phyloP scores from a whole-genome alignment of 805 yeast species.

The Kazachstania taianensis region DNA sequence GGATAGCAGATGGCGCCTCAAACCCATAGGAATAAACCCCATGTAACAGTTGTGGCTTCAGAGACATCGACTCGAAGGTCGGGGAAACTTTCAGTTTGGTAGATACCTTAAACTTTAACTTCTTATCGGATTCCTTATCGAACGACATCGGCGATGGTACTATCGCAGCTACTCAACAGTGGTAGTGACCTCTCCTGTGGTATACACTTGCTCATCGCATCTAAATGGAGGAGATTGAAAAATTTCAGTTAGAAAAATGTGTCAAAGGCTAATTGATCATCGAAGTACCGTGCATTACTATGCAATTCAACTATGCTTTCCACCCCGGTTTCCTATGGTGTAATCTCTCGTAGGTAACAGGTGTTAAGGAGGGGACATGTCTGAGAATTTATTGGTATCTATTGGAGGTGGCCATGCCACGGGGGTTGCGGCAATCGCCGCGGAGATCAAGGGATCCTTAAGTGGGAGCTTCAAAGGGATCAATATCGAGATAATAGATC shows the following conservation, averaged over 20 bases:
- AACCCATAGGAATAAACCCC: slow-evolving; percentile 84
- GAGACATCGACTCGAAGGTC: slow-evolving; percentile 64
- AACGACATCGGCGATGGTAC: too few relatives aligned
- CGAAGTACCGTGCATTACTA: too few relatives aligned
- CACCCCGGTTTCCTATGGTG: too few relatives aligned
- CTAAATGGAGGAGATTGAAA: too few relatives aligned
- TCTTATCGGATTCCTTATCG: slow-evolving; percentile 49
- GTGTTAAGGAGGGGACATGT: too few relatives aligned
- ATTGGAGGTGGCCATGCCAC: slow-evolving; percentile 29
- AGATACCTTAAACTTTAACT: slow-evolving; percentile 51
- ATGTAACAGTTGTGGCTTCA: slow-evolving; percentile 49
- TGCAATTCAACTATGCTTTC: too few relatives aligned
- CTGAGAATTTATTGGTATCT: slow-evolving; percentile 10
- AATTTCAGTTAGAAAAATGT: too few relatives aligned
- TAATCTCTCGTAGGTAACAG: too few relatives aligned
- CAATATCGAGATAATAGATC: slow-evolving; percentile 32
- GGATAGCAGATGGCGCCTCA: slow-evolving; percentile 94
- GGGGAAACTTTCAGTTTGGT: slow-evolving; percentile 42
- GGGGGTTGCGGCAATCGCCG: slow-evolving; percentile 26
- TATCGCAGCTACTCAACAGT: too few relatives aligned
- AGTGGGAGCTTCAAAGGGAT: slow-evolving; percentile 16
- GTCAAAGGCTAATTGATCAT: too few relatives aligned
- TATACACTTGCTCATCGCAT: too few relatives aligned
- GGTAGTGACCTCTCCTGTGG: neutral
- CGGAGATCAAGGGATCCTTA: slow-evolving; percentile 30